Evolutionary conservation across 2,329 filamentous ascomycete species (phyloP).

Genomic region (Neofusicoccum parvum): DNA sequence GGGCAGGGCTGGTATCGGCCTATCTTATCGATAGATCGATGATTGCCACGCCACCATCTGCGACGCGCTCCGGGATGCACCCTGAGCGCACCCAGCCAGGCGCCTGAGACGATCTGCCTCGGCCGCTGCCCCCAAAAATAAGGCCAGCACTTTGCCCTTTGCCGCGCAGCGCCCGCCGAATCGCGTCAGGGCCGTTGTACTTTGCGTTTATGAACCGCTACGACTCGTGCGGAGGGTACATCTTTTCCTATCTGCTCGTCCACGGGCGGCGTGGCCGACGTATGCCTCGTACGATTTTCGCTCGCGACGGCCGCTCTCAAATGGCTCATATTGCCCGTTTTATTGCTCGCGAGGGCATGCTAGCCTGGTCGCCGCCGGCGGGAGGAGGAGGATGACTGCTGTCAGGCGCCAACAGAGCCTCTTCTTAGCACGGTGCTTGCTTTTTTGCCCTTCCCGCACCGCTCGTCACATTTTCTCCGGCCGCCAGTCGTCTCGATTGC

Average conservation of each 20-base stretch:
- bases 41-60: constrained; percentile 16
- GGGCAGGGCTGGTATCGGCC: constrained; percentile 2
- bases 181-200: neutral
- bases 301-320: no score
- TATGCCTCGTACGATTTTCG: neutral
- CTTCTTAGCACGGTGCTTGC: neutral
- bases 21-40: constrained; percentile 16
- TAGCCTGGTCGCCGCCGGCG: neutral
- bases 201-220: neutral
- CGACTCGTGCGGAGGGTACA: neutral
- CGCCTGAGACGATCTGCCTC: constrained; percentile 2
- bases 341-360: no score
- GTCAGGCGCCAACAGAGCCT: constrained; percentile 1
- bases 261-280: neutral
- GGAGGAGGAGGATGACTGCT: neutral
- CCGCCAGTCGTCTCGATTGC: neutral
- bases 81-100: neutral
- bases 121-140: neutral
- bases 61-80: neutral
- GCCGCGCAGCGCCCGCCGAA: neutral
- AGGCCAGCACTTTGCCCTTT: neutral
- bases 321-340: no score
- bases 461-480: neutral
- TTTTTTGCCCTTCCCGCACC: neutral
- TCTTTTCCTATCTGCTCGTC: neutral